Percentiles rank a stretch among this genome's conserved stretches.
These are phyloP conservation scores for Cyberlindnera xishuangbannaensis DNA, from an alignment of 805 yeast genomes.

Conservation along the genomic window DNA sequence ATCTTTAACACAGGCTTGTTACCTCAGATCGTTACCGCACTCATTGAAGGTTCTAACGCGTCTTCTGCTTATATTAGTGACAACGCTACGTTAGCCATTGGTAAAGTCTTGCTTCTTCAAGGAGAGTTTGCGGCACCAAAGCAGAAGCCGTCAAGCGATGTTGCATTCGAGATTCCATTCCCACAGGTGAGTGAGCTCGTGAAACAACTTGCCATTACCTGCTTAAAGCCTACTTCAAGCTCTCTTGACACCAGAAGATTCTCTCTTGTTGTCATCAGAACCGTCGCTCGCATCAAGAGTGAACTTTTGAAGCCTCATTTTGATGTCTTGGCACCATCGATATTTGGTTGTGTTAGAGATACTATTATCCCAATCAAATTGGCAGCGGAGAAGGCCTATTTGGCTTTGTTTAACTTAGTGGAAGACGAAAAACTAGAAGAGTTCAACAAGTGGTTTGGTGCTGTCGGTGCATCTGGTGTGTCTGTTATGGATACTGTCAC, in stretches of 20 bases:
- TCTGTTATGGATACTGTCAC: constrained; percentile 34
- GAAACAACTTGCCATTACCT: constrained; percentile 42
- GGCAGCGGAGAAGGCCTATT: constrained; percentile 88
- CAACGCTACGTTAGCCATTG: constrained; percentile 73
- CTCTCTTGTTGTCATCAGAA: constrained; percentile 68
- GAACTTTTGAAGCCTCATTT: constrained; percentile 47
- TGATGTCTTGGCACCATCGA: constrained; percentile 58
- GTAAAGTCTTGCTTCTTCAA: constrained; percentile 62
- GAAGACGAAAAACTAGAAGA: constrained; percentile 50
- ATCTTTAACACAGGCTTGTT: constrained; percentile 48
- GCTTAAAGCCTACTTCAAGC: constrained; percentile 48
- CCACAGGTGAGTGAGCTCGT: constrained; percentile 39
- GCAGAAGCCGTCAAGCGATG: constrained; percentile 22
- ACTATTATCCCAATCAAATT: constrained; percentile 85
- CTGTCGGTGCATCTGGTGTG: constrained; percentile 30
- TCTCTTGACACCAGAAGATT: constrained; percentile 78
- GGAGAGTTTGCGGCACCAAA: constrained; percentile 36
- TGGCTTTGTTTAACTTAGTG: constrained; percentile 65
- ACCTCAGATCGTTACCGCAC: constrained; percentile 42
- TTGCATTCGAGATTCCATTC: constrained; percentile 36
- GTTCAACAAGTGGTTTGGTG: constrained; percentile 62
- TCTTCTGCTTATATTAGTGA: constrained; percentile 55
- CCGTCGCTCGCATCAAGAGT: constrained; percentile 60
- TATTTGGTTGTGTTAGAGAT: constrained; percentile 81
- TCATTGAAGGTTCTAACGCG: constrained; percentile 38